A percentile compares a stretch with the other conserved stretches of the same genome.
Conservation (phyloP, 1,284 basidiomycete genomes). For the Kwoniella shivajii region DNA sequence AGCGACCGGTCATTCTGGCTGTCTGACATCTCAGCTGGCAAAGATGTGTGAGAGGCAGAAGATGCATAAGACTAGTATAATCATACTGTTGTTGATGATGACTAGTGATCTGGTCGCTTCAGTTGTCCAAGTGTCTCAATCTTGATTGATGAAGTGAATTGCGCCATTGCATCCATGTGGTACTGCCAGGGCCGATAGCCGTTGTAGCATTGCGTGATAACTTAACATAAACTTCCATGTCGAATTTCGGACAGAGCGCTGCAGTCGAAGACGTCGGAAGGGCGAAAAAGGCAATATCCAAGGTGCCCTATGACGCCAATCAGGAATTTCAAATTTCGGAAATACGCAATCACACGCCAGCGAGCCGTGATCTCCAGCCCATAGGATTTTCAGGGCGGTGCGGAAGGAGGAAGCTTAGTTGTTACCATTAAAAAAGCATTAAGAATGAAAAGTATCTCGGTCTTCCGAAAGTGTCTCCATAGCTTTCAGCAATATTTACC, state of each 20-base stretch:
- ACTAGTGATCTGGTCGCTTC: too few relatives aligned
- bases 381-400: too few relatives aligned
- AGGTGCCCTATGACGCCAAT: conserved; percentile 8
- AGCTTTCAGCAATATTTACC: too few relatives aligned
- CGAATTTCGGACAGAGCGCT: too few relatives aligned
- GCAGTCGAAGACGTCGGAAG: background rate
- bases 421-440: background rate
- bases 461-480: background rate
- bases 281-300: background rate
- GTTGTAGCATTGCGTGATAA: background rate
- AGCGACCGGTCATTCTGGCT: background rate
- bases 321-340: background rate
- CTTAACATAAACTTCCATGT: too few relatives aligned
- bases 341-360: conserved; percentile 1
- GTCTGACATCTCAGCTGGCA: background rate
- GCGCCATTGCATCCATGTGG: too few relatives aligned
- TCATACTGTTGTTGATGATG: too few relatives aligned
- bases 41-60: too few relatives aligned
- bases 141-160: background rate
- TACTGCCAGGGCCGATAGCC: too few relatives aligned
- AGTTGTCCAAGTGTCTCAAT: too few relatives aligned
- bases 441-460: background rate
- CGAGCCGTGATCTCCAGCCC: background rate
- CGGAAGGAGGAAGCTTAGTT: too few relatives aligned
- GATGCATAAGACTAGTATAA: too few relatives aligned